Evolutionary conservation across 2,329 filamentous ascomycete species (phyloP).

Genomic region (Fusarium protoensiforme): DNA sequence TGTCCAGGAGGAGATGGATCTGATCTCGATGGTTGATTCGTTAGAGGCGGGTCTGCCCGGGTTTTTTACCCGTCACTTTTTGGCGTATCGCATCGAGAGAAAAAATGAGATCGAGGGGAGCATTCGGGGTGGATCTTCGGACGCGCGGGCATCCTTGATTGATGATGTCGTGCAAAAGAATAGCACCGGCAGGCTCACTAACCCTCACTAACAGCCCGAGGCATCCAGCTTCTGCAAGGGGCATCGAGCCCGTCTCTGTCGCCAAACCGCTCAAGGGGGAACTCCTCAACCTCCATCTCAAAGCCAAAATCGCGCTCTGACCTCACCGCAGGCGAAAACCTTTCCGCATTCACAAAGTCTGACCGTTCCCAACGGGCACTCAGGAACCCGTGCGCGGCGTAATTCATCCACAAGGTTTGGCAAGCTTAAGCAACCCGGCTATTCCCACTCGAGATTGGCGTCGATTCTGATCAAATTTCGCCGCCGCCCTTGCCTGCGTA

Average conservation of each 20-base stretch:
- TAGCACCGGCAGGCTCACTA: not conserved
- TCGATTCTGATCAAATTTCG: not conserved
- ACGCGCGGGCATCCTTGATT: not conserved
- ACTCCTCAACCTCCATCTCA: not conserved
- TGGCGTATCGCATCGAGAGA: conserved; percentile 11
- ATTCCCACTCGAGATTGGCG: not conserved
- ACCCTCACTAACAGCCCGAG: conserved; percentile 14
- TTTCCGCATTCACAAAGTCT: conserved; percentile 10
- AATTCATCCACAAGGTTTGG: not conserved
- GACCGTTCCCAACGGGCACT: not conserved
- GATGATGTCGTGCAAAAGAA: not conserved
- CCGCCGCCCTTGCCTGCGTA: not conserved
- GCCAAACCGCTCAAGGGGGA: not conserved
- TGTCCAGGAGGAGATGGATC: not conserved
- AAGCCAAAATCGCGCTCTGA: conserved; percentile 9
- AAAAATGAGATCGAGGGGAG: conserved; percentile 21
- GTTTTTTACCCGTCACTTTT: conserved; percentile 20
- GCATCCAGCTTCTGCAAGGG: conserved; percentile 34
- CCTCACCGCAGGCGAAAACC: not conserved
- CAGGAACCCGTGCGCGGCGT: not conserved
- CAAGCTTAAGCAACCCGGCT: not conserved
- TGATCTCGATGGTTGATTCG: not conserved
- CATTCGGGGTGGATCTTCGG: conserved; percentile 18
- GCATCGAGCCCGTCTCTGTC: not conserved
- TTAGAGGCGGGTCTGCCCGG: not conserved